Conservation (phyloP, 805 yeast species). For the Saccharomyces mikatae region DNA sequence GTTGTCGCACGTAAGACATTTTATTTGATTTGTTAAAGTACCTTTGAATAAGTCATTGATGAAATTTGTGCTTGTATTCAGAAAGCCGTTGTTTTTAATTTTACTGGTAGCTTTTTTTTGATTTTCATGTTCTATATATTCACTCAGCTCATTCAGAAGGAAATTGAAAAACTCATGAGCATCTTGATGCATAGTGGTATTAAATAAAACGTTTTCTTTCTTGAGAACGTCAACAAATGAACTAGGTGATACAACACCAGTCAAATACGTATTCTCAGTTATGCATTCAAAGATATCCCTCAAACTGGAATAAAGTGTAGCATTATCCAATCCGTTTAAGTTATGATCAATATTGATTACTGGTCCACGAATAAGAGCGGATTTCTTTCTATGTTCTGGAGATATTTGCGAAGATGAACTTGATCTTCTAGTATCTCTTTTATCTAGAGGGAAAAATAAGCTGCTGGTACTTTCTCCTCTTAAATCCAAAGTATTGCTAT, state of each 20-base stretch:
- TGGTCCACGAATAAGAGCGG: conserved; percentile 77
- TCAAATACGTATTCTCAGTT: conserved; percentile 55
- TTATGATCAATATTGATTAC: conserved; percentile 66
- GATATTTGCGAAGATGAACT: conserved; percentile 14
- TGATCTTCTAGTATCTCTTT: background rate
- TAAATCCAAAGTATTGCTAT: background rate
- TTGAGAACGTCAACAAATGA: conserved; percentile 68
- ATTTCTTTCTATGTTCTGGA: conserved; percentile 66
- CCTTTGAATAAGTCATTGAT: conserved; percentile 78
- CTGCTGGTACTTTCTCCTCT: background rate
- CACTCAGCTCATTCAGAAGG: conserved; percentile 66
- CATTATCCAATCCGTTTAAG: conserved; percentile 32
- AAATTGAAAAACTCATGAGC: conserved; percentile 94
- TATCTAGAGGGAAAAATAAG: background rate
- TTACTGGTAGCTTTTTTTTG: conserved; percentile 13
- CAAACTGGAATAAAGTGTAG: conserved; percentile 50
- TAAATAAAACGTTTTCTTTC: conserved; percentile 73
- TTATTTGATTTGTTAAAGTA: conserved; percentile 73
- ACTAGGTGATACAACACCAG: conserved; percentile 81
- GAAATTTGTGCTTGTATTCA: conserved; percentile 33
- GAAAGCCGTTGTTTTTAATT: conserved; percentile 4
- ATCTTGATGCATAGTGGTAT: conserved; percentile 94
- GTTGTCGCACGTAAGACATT: conserved; percentile 84
- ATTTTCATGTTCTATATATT: conserved; percentile 24
- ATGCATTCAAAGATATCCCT: conserved; percentile 82